A percentile compares a stretch with the other conserved stretches of the same genome.
Evolutionary conservation across 257 asterid species (phyloP).

Genomic region (Jaltomata sinuosa): DNA sequence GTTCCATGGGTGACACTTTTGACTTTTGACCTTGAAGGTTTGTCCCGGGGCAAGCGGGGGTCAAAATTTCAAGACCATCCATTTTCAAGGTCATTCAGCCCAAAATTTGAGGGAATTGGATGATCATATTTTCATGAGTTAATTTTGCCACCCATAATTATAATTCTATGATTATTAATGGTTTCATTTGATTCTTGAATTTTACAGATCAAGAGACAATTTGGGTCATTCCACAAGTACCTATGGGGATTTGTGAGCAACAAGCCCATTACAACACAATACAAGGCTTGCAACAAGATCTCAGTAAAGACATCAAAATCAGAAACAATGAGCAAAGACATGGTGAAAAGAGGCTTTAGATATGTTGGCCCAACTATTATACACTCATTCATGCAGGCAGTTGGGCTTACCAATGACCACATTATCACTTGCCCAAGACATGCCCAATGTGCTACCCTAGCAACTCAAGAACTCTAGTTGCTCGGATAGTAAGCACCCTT

Average conservation of each 20-base stretch:
- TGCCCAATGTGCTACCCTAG: conserved; percentile 17
- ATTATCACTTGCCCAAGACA: conserved; percentile 58
- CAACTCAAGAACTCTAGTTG: conserved; percentile 9
- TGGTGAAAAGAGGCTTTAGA: conserved; percentile 72
- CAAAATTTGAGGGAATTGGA: not conserved
- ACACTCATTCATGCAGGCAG: conserved; percentile 85
- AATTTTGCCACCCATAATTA: not conserved
- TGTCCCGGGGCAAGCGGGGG: no score
- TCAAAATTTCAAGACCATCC: no score
- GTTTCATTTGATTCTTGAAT: not conserved
- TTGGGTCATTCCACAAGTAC: conserved; percentile 55
- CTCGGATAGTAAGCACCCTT: no score
- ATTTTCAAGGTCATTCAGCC: not conserved
- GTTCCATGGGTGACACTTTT: no score
- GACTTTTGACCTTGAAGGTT: no score
- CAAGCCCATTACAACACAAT: conserved; percentile 44
- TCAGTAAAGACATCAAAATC: conserved; percentile 85
- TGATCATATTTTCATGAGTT: not conserved
- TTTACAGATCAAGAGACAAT: conserved; percentile 39
- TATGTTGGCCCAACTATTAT: conserved; percentile 69
- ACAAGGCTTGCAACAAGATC: conserved; percentile 57
- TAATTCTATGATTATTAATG: not conserved
- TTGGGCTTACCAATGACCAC: conserved; percentile 83
- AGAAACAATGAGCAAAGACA: conserved; percentile 75
- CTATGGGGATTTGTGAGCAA: conserved; percentile 64